Conservation (phyloP, 2,329 filamentous ascomycete genomes). For the Alternaria arborescens region DNA sequence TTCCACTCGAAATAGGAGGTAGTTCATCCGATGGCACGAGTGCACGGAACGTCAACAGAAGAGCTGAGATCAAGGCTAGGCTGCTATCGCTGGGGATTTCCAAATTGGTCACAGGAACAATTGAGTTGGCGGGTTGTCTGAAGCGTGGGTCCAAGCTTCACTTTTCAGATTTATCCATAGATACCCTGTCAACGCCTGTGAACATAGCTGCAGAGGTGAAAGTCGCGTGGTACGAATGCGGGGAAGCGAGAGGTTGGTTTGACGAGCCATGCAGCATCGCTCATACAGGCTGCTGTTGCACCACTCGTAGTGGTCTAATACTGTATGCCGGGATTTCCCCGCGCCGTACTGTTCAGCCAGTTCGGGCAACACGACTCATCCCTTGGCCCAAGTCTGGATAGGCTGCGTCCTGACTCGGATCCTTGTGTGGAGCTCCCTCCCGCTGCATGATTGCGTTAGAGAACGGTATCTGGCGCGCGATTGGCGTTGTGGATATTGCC, state of each 20-base stretch:
- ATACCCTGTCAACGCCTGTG: slow-evolving; percentile 12
- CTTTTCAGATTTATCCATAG: slow-evolving; percentile 15
- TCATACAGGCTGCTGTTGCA: slow-evolving; percentile 13
- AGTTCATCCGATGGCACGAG: not conserved
- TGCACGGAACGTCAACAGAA: slow-evolving; percentile 1
- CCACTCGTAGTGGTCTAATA: not conserved
- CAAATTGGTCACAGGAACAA: not conserved
- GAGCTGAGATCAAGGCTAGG: slow-evolving; percentile 2
- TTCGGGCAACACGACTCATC: slow-evolving; percentile 10
- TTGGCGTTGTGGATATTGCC: slow-evolving; percentile 4
- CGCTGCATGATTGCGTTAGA: slow-evolving; percentile 15
- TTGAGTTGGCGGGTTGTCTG: slow-evolving; percentile 8
- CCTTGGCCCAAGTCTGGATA: slow-evolving; percentile 8
- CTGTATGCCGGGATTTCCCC: not conserved
- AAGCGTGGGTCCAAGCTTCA: slow-evolving; percentile 8
- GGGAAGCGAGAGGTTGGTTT: slow-evolving; percentile 13
- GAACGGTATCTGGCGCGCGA: slow-evolving; percentile 14
- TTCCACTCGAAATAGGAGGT: not conserved
- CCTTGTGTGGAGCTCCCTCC: slow-evolving; percentile 17
- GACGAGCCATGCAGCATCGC: not conserved
- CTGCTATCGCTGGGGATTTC: not conserved
- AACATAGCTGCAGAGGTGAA: not conserved
- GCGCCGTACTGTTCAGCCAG: not conserved
- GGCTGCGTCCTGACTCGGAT: slow-evolving; percentile 28
- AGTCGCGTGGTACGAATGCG: slow-evolving; percentile 12